Conservation (phyloP, 805 yeast species). For the Lipomyces japonicus region DNA sequence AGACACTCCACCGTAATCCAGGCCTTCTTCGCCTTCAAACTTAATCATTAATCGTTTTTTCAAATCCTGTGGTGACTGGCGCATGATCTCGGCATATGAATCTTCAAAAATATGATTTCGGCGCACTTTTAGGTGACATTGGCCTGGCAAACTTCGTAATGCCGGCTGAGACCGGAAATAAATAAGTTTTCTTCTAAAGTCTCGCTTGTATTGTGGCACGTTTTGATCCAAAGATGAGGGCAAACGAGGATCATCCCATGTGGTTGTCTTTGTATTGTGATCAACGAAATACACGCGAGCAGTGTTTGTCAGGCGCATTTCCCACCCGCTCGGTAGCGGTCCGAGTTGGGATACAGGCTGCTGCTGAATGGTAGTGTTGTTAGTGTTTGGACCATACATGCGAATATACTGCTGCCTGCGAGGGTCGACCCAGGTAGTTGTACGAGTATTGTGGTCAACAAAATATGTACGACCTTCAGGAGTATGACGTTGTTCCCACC, state of each 20-base stretch:
- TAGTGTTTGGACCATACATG: constrained; percentile 65
- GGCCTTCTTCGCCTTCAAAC: constrained; percentile 98
- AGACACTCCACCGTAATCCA: constrained; percentile 99
- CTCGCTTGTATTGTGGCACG: constrained; percentile 99
- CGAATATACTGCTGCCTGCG: constrained; percentile 97
- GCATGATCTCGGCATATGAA: constrained; percentile 96
- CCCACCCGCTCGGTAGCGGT: constrained; percentile 99
- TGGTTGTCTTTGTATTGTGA: constrained; percentile 97
- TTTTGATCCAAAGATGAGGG: constrained; percentile 97
- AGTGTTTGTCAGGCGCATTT: constrained; percentile 97
- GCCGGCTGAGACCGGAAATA: constrained; percentile 99
- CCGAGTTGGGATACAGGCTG: constrained; percentile 98
- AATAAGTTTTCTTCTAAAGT: constrained; percentile 93
- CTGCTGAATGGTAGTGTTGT: constrained; percentile 85
- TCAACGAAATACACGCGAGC: constrained; percentile 98
- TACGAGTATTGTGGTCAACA: constrained; percentile 98
- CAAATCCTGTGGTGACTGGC: constrained; percentile 97
- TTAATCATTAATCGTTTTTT: constrained; percentile 97
- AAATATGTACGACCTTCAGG: constrained; percentile 98
- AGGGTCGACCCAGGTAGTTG: constrained; percentile 99
- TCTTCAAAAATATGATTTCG: constrained; percentile 96
- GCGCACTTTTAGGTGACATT: constrained; percentile 96
- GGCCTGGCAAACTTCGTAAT: constrained; percentile 93
- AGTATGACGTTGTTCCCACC: constrained; percentile 98
- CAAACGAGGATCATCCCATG: constrained; percentile 99